Conservation (phyloP, 208 protist genomes). For the Leishmania amazonensis region DNA sequence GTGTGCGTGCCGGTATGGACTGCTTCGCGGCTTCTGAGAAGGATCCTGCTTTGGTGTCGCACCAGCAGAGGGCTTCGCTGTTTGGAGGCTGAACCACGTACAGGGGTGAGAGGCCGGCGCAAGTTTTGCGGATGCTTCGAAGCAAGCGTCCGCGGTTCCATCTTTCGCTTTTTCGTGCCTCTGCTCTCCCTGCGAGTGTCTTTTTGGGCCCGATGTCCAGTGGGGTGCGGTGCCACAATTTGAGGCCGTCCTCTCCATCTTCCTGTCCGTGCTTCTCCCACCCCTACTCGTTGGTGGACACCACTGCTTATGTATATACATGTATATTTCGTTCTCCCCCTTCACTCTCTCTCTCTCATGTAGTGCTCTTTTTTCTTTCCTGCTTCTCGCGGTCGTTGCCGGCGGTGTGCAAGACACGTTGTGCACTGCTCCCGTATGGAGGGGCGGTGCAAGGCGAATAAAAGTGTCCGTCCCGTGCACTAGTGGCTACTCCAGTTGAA, state of each 20-base stretch:
- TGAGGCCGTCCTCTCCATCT: background rate
- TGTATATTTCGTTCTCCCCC: too few relatives aligned
- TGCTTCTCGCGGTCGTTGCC: background rate
- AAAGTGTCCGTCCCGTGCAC: background rate
- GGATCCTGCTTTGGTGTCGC: background rate
- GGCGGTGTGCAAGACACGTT: too few relatives aligned
- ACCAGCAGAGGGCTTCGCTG: background rate
- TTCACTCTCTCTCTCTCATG: background rate
- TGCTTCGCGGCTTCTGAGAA: background rate
- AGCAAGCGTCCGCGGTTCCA: background rate
- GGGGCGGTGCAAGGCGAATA: background rate
- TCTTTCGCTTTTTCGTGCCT: background rate
- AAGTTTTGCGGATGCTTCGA: background rate
- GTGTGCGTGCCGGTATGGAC: too few relatives aligned
- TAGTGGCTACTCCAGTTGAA: background rate
- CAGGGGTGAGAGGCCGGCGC: too few relatives aligned
- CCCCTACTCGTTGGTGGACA: too few relatives aligned
- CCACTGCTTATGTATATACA: too few relatives aligned
- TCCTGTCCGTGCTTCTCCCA: background rate
- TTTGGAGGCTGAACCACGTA: background rate
- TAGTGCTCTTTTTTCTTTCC: background rate
- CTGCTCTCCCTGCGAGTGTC: background rate
- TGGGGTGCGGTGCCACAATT: background rate
- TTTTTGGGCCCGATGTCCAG: background rate
- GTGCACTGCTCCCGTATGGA: background rate